Base-by-base conservation (phyloP, 768 basidiomycete genomes). In the Trametes punicea region DNA sequence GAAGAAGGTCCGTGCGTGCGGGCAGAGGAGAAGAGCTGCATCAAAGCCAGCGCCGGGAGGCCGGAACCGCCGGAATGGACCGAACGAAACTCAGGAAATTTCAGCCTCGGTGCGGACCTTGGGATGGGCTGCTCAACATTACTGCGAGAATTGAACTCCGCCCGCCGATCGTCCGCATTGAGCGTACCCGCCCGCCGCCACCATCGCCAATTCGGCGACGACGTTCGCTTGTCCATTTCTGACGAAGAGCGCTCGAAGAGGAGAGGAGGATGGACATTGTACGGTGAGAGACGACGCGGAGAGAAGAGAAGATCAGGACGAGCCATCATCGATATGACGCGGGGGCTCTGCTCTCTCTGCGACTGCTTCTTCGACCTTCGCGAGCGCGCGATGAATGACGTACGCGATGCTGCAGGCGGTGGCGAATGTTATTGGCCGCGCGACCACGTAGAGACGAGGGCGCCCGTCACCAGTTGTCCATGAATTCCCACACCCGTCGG, bases 401-500 rank as follows among this genome's bases (percentile, higher is more conserved):
- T 25, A 23, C 23, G 13, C 25, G 42, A 4, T 23, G 9, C 5
- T 8, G 20, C 9, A 36, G 34, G 34, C 34, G 34, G 34, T 15
- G 21, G 33, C 47, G 23, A 23, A 33, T 34, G 25, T n/a, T 18
- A 39, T 26, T 50, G 36, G 48, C n/a, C 25, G 25, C 9, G n/a
- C 46, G 8, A 10, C 1, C 25, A 34, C 34, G 4, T 50, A 50
- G 36, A 39, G 48, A 41, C 20, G 7, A 23, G 50, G 21, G 25
- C 41, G 18, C 41, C 41, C 23, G 51, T 23, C 31, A 34, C 39
- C 26, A 23, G 10, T n/a, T 11, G n/a, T 20, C 47, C 10, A 11
- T 4, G 3, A 13, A 31, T 46, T 53, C 51, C 33, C 51, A 53
- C 42, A 44, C 41, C 2, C 51, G 51, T 53, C 51, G 51, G 42